Evolutionary conservation across 805 yeast species (phyloP).

Genomic region (Hanseniaspora lachancei): DNA sequence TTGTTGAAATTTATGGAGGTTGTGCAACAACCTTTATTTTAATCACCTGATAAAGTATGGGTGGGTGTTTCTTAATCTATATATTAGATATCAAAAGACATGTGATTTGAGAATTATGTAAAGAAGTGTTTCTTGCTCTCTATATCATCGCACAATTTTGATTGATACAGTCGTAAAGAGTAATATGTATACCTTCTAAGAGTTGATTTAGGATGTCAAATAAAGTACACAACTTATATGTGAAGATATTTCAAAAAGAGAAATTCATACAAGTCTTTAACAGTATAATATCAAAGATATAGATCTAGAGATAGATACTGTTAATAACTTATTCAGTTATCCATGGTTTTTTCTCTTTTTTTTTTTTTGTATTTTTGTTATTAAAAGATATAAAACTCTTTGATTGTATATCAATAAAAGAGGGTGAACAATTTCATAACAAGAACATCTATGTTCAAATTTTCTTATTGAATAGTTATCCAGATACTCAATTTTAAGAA

Average conservation of each 20-base stretch:
- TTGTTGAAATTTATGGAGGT: slow-evolving; percentile 39
- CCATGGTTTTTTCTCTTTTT: too few species aligned
- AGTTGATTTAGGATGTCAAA: slow-evolving; percentile 27
- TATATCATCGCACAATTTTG: slow-evolving; percentile 15
- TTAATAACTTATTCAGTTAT: too few species aligned
- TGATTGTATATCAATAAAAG: too few species aligned
- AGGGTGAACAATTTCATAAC: too few species aligned
- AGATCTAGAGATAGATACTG: too few species aligned
- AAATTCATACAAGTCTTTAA: not conserved
- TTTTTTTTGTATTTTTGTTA: too few species aligned
- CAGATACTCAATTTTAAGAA: too few species aligned
- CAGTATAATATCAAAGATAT: not conserved
- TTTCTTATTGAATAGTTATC: too few species aligned
- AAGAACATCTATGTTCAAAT: too few species aligned
- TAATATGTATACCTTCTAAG: slow-evolving; percentile 64
- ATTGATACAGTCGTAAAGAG: slow-evolving; percentile 42
- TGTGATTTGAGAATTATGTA: slow-evolving; percentile 32
- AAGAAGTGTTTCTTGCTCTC: slow-evolving; percentile 33
- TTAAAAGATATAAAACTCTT: too few species aligned
- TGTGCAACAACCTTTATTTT: slow-evolving; percentile 59
- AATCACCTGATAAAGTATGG: not conserved
- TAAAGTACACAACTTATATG: slow-evolving; percentile 11
- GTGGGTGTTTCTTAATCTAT: too few species aligned
- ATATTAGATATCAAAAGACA: not conserved
- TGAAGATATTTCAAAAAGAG: not conserved